These are phyloP conservation scores for Ramichloridium luteum DNA, from an alignment of 2,329 filamentous ascomycete genomes.

Conservation along the genomic window DNA sequence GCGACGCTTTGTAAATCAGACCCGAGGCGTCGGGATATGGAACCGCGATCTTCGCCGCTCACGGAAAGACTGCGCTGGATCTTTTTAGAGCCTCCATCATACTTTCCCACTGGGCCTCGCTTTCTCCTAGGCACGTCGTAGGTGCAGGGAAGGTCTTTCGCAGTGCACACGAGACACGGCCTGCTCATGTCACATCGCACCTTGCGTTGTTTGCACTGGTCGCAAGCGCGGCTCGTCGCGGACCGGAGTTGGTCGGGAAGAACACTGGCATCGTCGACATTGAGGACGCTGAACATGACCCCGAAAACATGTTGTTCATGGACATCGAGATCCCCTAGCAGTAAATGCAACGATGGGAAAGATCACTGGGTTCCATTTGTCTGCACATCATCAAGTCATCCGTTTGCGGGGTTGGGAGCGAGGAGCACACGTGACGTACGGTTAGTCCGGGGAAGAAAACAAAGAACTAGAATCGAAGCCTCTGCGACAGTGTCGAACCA, in stretches of 20 bases:
- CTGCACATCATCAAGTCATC: too few species aligned
- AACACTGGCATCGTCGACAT: conserved; percentile 11
- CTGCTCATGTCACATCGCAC: conserved; percentile 27
- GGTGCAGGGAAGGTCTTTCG: conserved; percentile 30
- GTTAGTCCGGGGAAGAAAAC: too few species aligned
- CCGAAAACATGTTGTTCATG: too few species aligned
- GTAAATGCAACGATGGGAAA: too few species aligned
- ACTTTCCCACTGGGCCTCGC: conserved; percentile 26
- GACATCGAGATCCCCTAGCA: too few species aligned
- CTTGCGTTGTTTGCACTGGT: conserved; percentile 32
- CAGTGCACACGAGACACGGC: conserved; percentile 26
- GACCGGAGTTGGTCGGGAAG: conserved; percentile 11
- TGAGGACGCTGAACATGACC: conserved; percentile 17
- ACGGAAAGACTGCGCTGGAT: conserved; percentile 2
- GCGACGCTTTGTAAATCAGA: neutral
- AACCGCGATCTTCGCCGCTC: neutral
- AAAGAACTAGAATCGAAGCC: too few species aligned
- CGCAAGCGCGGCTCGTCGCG: conserved; percentile 25
- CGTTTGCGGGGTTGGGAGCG: too few species aligned
- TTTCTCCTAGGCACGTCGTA: conserved; percentile 33
- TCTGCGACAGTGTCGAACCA: too few species aligned
- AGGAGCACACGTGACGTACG: too few species aligned
- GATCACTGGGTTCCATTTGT: too few species aligned
- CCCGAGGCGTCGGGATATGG: too few species aligned
- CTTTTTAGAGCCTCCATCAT: conserved; percentile 27